Base-by-base conservation (phyloP, 257 asterid genomes). In the Nicotiana tabacum region DNA sequence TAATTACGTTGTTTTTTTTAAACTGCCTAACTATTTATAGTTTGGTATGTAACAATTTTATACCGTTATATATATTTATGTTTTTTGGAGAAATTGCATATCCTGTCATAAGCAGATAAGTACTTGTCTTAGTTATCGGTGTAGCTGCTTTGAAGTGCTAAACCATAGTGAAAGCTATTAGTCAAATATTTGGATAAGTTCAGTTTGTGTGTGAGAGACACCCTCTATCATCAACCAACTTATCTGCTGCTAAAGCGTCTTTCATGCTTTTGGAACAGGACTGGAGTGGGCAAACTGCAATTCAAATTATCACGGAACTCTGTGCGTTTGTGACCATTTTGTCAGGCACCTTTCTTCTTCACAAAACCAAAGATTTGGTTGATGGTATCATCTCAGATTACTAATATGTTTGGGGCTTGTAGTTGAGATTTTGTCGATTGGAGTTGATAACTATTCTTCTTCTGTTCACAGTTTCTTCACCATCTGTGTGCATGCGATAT, bases 321-420 rank as follows among this genome's bases (percentile, higher is more conserved):
- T 85, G 90, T 80, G 90, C 88, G 43, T 87, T 87, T 43, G 83
- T 87, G 58, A 87, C 90, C 69, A 87, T 87, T 61, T 80, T 87
- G 24, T 87, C 88, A 0, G 90, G 90, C 68, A 87, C 90, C 56
- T 85, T 87, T 82, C 90, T 87, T 33, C 86, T 87, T 53, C 90
- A 87, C 82, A 87, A 87, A 67, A 87, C 86, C 16, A 87, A 87
- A 55, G 90, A 87, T 86, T 29, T 87, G 80, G 85, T 80, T 29
- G 86, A 85, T 16, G 64, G 90, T 87, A 64, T 53, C 77, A 76
- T 55, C 24, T 64, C 30, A 12, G 2, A 17, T 53, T 77, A 51
- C 21, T 67, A 30, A 12, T 32, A 8, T 32, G 18, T 32, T 10
- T 48, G 27, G 27, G 39, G 43, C 16, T 24, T 37, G 21, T 4